Evolutionary conservation across 2,329 filamentous ascomycete species (phyloP), one percentile per base, ranked within the genome.

Genomic region (Trichoderma arundinaceum): DNA sequence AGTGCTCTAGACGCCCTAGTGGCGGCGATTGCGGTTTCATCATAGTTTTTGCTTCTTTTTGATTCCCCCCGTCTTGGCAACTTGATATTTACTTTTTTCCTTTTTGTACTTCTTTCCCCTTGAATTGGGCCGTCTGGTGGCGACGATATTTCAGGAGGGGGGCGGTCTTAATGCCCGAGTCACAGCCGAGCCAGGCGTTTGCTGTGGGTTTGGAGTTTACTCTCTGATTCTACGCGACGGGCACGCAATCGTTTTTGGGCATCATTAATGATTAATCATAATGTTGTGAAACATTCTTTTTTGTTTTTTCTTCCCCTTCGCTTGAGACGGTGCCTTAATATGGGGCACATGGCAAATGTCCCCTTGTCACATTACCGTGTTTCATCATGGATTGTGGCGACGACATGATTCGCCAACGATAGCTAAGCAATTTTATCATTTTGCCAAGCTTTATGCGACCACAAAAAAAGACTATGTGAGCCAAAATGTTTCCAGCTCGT

Each of bases 1-100:
- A 86, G 85, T 17, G 89, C 87, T 0, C 76, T 92, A 75, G 90
- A 92, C 76, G 85, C 83, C 41, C 77, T 92, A 35, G 85, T 92
- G 66, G 90, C 86, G 33, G 88, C 88, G 7, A 73, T 83, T 69
- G 77, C 76, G 22, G 78, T 81, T 13, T 73, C 73, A 43, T 73
- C 73, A 43, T 76, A 69, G 69, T 65, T 62, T 22, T 15, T 41
- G 17, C 19, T 28, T 38, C 44, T 51, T 28, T n/a, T 35, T 28
- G 35, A 32, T 53, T 56, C 35, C 52, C 32, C 35, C 38, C 32
- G 39, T 35, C 41, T 44, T 65, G 38, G 22, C 52, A 49, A 33
- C 17, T 60, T 60, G 44, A 28, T 33, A 44, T 44, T 38, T 67
- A 33, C 54, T 53, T 43, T 48, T 41, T 22, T 35, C 51, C 17